Evolutionary conservation across 1,284 basidiomycete genomes (phyloP).

Genomic region (Limonomyces culmigenus): DNA sequence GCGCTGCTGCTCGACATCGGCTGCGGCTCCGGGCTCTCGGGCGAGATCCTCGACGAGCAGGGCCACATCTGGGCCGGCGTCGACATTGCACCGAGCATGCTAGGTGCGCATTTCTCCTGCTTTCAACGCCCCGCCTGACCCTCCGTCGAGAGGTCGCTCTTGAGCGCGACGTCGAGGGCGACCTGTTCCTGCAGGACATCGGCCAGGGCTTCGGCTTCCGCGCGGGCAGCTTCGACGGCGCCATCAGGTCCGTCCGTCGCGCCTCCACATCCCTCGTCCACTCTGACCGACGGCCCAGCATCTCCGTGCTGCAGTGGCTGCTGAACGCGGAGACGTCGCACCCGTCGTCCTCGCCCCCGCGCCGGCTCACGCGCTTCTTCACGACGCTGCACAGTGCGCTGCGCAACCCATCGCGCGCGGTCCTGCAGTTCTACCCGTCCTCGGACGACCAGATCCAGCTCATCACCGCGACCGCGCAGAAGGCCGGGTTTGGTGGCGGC

Average conservation of each 20-base stretch:
- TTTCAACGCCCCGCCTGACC: too few relatives aligned
- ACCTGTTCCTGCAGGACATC: slow-evolving; percentile 85
- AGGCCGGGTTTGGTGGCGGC: slow-evolving; percentile 94
- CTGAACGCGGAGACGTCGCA: slow-evolving; percentile 92
- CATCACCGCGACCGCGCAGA: slow-evolving; percentile 86
- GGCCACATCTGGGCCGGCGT: slow-evolving; percentile 92
- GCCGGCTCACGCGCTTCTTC: slow-evolving; percentile 88
- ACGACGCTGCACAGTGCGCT: slow-evolving; percentile 89
- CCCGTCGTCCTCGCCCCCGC: slow-evolving; percentile 81
- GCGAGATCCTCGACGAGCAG: slow-evolving; percentile 90
- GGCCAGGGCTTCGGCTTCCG: slow-evolving; percentile 91
- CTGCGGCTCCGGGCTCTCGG: slow-evolving; percentile 95
- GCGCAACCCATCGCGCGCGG: slow-evolving; percentile 81
- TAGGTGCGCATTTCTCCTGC: too few relatives aligned
- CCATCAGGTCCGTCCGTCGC: slow-evolving; percentile 62
- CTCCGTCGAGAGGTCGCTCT: slow-evolving; percentile 80
- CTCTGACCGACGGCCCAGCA: slow-evolving; percentile 27
- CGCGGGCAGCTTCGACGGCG: slow-evolving; percentile 93
- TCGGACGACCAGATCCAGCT: slow-evolving; percentile 93
- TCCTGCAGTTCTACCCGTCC: slow-evolving; percentile 93
- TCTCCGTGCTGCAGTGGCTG: slow-evolving; percentile 98
- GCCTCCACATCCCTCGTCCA: neutral
- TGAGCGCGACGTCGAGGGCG: slow-evolving; percentile 85
- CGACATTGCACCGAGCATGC: slow-evolving; percentile 94
- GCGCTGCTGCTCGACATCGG: slow-evolving; percentile 91